phyloP scores from a whole-genome alignment of 2,329 filamentous ascomycete genomes.

The Pseudofabraea citricarpa region DNA sequence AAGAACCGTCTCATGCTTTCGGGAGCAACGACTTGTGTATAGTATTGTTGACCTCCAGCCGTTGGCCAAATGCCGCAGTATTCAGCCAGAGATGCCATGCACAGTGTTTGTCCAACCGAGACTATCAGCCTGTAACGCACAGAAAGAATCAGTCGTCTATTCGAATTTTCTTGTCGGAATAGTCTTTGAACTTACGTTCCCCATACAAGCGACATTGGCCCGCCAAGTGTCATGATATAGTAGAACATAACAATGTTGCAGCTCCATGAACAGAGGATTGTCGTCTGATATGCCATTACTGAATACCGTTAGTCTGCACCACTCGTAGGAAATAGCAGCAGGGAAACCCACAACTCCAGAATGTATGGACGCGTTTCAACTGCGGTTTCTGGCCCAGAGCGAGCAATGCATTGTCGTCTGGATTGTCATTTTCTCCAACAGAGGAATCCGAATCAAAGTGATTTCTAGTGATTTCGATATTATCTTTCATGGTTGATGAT shows the following conservation, averaged over 20 bases:
- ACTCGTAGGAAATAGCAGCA: too few relatives aligned
- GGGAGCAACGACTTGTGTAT: conserved; percentile 4
- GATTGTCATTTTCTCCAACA: too few relatives aligned
- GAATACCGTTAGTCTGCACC: background rate
- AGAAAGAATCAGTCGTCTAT: too few relatives aligned
- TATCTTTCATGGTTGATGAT: too few relatives aligned
- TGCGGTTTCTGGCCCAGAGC: background rate
- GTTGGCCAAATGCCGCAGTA: conserved; percentile 4
- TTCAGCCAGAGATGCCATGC: conserved; percentile 3
- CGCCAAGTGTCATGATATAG: conserved; percentile 1
- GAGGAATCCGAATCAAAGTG: too few relatives aligned
- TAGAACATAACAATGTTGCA: conserved; percentile 4
- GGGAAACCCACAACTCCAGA: conserved; percentile 1
- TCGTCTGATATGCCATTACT: conserved; percentile 2
- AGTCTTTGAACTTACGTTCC: background rate
- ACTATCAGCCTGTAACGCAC: conserved; percentile 1
- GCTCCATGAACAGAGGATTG: conserved; percentile 1
- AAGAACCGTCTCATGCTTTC: background rate
- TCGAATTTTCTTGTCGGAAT: background rate
- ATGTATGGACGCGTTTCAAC: background rate
- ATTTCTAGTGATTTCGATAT: too few relatives aligned
- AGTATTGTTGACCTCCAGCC: conserved; percentile 6
- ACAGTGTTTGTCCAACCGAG: conserved; percentile 1
- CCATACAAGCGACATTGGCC: background rate
- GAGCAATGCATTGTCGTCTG: background rate